Evolutionary conservation across 1,139 yeast species (phyloP), one percentile per base, ranked within the genome.

Genomic region (Candida sojae): DNA sequence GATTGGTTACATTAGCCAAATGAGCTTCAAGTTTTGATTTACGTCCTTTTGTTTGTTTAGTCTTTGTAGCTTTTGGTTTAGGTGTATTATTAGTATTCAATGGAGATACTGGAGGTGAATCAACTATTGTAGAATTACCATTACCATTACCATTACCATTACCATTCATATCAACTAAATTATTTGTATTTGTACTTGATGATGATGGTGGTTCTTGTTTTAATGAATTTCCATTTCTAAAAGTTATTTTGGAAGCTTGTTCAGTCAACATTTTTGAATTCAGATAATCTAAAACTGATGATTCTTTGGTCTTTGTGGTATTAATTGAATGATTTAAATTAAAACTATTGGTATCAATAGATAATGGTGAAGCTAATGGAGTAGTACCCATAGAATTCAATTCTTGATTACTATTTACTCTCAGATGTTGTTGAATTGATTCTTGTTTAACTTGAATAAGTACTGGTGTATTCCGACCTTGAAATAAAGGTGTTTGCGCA

Each of bases 331-430:
- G 9, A n/a, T 11, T 36, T 10, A 29, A 13, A 36, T 36, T 36
- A 17, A 26, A 38, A 28, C 28, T 38, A 28, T 39, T 35, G 6
- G 48, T 40, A 25, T 47, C 50, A 13, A 47, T 34, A 5, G 52
- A 47, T 23, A 47, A 44, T 9, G 52, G 52, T 10, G 53, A 47
- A 9, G 47, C 51, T 32, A 51, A 47, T 1, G 52, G 50, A 10
- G 52, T 48, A 10, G 51, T 39, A 34, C 42, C 31, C 13, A 31
- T 36, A 5, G 47, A 30, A 11, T 25, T 35, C 5, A 25, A n/a
- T 23, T 32, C 42, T 34, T 46, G 39, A 13, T 11, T 33, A 17
- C 43, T 40, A 9, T 32, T 17, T 4, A 34, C 35, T 26, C 35
- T 43, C 33, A 37, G 31, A 8, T 37, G 42, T n/a, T 37, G 12